Evolutionary conservation across 129 eudicot species (phyloP).

Genomic region (Chrysanthemum seticuspe): DNA sequence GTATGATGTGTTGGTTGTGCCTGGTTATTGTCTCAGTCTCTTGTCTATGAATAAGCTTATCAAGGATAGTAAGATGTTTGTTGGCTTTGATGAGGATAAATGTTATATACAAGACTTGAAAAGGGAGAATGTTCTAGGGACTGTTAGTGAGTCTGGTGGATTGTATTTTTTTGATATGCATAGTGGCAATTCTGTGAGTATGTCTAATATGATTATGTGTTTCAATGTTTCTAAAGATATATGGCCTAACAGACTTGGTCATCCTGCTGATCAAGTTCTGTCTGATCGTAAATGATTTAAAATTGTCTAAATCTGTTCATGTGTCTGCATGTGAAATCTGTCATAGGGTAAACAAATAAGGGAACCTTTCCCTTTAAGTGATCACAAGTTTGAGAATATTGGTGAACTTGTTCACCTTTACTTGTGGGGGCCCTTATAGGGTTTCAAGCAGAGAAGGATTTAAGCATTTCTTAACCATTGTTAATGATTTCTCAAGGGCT

Average conservation of each 20-base stretch:
- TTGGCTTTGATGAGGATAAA: neutral
- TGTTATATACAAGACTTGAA: neutral
- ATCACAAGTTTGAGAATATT: neutral
- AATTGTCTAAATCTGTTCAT: neutral
- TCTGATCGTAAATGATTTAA: no score
- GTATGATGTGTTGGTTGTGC: neutral
- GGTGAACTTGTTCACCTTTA: neutral
- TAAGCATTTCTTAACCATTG: neutral
- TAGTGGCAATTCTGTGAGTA: neutral
- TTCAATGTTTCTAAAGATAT: neutral
- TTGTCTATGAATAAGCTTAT: neutral
- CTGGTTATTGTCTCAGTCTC: neutral
- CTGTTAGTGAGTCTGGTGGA: neutral
- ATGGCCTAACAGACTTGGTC: constrained; percentile 1
- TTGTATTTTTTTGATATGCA: neutral
- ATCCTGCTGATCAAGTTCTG: neutral
- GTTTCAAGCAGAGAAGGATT: neutral
- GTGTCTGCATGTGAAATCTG: neutral
- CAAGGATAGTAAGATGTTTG: neutral
- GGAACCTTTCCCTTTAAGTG: neutral
- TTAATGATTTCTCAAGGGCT: neutral
- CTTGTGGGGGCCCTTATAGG: neutral
- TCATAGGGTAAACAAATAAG: constrained; percentile 1
- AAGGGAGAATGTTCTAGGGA: neutral
- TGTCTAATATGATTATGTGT: neutral